These are phyloP conservation scores for Coemansia erecta DNA, from an alignment of 192 early-diverging fungal genomes.

Conservation along the genomic window DNA sequence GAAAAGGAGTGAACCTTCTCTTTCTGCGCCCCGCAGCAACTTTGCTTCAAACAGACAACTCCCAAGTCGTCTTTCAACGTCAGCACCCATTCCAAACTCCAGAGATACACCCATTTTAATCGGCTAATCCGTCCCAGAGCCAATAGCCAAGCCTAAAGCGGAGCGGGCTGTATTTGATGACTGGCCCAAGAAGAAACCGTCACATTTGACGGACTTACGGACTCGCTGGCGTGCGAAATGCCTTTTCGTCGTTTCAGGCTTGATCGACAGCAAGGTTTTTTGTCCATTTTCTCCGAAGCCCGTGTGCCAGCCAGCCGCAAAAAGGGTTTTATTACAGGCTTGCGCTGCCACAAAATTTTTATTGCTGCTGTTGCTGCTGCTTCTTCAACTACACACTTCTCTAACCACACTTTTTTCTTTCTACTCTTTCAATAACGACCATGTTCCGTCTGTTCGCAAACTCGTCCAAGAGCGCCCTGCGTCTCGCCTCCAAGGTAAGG, in stretches of 20 bases:
- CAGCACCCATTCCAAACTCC: too few species aligned
- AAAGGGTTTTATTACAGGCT: neutral
- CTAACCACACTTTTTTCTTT: constrained; percentile 1
- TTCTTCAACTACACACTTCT: neutral
- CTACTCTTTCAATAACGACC: neutral
- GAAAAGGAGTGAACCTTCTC: neutral
- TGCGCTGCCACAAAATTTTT: constrained; percentile 1
- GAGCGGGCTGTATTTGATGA: too few species aligned
- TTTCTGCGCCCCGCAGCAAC: neutral
- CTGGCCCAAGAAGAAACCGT: too few species aligned
- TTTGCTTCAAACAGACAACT: too few species aligned
- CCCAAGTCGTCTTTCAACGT: too few species aligned
- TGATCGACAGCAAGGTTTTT: neutral
- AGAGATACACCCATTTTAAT: too few species aligned
- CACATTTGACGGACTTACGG: too few species aligned
- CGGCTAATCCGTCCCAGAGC: too few species aligned
- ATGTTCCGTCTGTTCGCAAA: constrained; percentile 54
- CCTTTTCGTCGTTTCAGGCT: neutral
- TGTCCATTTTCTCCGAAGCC: constrained; percentile 4
- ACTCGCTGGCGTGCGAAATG: too few species aligned
- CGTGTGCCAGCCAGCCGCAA: neutral
- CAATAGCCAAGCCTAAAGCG: too few species aligned
- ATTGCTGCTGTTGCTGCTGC: neutral
- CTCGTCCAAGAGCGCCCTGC: constrained; percentile 47
- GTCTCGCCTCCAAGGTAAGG: constrained; percentile 45